These are phyloP conservation scores for Tritrichomonas foetus DNA, from an alignment of 208 protist genomes.

Conservation along the genomic window DNA sequence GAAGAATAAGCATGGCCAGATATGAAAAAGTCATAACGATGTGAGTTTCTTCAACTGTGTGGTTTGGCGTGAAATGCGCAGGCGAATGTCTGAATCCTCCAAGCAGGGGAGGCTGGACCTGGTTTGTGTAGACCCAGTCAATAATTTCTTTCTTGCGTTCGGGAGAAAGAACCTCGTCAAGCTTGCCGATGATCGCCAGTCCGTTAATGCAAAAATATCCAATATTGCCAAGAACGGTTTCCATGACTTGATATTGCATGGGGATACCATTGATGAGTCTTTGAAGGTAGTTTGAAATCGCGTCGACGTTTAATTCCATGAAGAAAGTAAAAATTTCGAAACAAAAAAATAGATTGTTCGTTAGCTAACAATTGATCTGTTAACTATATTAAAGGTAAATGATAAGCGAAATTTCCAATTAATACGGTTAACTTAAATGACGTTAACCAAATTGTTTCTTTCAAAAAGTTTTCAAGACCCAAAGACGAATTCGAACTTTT, in stretches of 20 bases:
- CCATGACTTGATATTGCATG: background rate
- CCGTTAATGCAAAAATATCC: conserved; percentile 45
- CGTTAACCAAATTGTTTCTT: too few species aligned
- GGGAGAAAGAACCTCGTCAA: background rate
- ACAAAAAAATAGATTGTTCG: too few species aligned
- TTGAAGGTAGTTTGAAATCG: background rate
- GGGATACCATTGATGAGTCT: background rate
- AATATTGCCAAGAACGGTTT: conserved; percentile 43
- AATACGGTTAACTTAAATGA: too few species aligned
- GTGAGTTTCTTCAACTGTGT: conserved; percentile 37
- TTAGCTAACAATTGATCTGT: too few species aligned
- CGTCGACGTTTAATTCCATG: background rate
- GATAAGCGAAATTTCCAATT: too few species aligned
- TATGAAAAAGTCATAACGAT: conserved; percentile 50
- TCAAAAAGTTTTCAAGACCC: too few species aligned
- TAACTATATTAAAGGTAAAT: too few species aligned
- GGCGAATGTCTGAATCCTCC: background rate
- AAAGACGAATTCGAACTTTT: too few species aligned
- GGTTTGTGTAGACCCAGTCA: conserved; percentile 45
- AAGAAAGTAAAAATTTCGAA: background rate
- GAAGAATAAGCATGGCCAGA: conserved; percentile 39
- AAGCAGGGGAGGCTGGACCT: background rate
- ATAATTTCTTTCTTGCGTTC: conserved; percentile 24
- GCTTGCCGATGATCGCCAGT: conserved; percentile 42
- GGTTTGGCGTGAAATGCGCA: background rate